Conservation (phyloP, 2,329 filamentous ascomycete genomes). For the Aureobasidium uvarum region DNA sequence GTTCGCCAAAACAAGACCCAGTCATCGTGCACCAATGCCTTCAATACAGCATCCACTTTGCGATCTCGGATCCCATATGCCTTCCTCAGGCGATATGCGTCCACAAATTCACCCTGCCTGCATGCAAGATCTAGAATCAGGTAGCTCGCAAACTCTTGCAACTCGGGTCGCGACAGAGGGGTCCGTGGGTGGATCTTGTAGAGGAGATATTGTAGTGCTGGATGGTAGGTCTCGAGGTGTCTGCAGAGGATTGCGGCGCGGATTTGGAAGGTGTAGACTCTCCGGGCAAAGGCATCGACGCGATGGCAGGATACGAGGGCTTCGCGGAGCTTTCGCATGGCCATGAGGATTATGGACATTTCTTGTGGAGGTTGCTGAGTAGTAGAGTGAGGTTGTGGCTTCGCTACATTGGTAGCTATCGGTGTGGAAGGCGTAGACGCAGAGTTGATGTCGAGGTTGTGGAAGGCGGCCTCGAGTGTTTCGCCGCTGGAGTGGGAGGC, state of each 20-base stretch:
- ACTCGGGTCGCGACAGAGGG: conserved; percentile 66
- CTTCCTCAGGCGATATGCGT: conserved; percentile 67
- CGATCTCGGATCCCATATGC: conserved; percentile 57
- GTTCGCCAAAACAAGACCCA: conserved; percentile 75
- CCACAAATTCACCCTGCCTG: conserved; percentile 69
- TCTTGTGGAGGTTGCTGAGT: conserved; percentile 41
- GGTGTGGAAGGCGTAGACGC: not conserved
- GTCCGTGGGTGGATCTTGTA: conserved; percentile 65
- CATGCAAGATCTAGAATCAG: conserved; percentile 86
- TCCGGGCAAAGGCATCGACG: conserved; percentile 76
- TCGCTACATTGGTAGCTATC: conserved; percentile 27
- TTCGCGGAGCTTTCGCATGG: conserved; percentile 89
- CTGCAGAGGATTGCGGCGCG: conserved; percentile 76
- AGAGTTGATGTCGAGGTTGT: conserved; percentile 54
- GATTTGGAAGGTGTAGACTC: conserved; percentile 88
- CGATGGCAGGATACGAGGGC: conserved; percentile 77
- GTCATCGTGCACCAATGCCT: conserved; percentile 74
- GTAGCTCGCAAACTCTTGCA: conserved; percentile 77
- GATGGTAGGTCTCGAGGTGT: conserved; percentile 85
- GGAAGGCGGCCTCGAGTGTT: conserved; percentile 72
- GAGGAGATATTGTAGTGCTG: conserved; percentile 77
- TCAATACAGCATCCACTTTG: conserved; percentile 67
- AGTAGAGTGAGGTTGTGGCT: conserved; percentile 18
- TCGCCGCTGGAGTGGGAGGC: conserved; percentile 68
- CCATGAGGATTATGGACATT: conserved; percentile 72